These are phyloP conservation scores for Acorus calamus DNA, from an alignment of 106 monocot genomes.

Conservation along the genomic window DNA sequence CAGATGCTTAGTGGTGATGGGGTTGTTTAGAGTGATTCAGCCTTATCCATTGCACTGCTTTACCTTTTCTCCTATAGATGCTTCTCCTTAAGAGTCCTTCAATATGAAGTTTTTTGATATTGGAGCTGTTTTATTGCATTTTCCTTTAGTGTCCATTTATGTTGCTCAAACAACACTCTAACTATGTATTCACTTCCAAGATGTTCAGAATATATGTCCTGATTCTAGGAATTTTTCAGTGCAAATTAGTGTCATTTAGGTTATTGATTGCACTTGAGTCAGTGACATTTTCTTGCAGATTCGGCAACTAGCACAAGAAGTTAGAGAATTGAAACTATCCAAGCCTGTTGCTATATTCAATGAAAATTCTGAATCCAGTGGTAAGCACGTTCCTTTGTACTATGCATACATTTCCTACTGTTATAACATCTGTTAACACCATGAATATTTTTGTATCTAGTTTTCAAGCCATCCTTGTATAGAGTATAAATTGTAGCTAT, in stretches of 20 bases:
- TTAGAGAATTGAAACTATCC: slow-evolving; percentile 64
- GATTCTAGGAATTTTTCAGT: background rate
- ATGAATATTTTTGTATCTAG: background rate
- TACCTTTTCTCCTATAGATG: background rate
- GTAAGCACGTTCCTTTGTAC: slow-evolving; percentile 18
- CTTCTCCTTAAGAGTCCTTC: background rate
- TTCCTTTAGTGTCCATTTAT: background rate
- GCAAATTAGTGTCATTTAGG: background rate
- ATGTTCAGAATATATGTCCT: background rate
- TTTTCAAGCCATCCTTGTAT: too few species aligned
- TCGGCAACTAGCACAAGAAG: slow-evolving; percentile 73
- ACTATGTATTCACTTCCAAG: too few species aligned
- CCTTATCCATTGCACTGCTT: background rate
- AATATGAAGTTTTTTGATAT: background rate
- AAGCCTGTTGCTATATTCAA: slow-evolving; percentile 65
- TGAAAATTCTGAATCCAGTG: slow-evolving; percentile 45
- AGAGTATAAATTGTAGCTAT: background rate
- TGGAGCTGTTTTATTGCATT: background rate
- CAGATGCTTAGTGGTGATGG: too few species aligned
- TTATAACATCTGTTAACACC: background rate
- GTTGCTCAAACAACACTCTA: too few species aligned
- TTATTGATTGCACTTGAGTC: background rate
- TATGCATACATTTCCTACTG: background rate
- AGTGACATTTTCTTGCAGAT: slow-evolving; percentile 28
- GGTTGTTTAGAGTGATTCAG: too few species aligned